Evolutionary conservation across 257 asterid species (phyloP).

Genomic region (Rubia yunnanensis): DNA sequence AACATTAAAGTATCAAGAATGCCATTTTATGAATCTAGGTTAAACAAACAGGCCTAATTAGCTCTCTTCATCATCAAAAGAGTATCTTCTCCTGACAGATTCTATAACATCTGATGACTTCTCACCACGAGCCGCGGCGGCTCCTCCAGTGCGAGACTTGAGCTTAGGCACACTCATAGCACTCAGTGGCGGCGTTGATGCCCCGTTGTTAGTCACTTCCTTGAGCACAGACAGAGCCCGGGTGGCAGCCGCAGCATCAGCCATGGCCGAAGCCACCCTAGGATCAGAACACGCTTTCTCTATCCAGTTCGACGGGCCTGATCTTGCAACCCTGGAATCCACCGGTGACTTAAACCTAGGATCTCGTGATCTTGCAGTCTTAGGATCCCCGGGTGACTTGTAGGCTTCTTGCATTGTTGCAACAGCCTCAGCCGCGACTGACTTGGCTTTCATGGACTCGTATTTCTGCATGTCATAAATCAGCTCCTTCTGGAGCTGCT

Average conservation of each 20-base stretch:
- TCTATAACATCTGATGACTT: constrained; percentile 50
- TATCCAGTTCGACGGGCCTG: constrained; percentile 13
- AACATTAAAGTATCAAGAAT: too few species aligned
- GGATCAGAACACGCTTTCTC: constrained; percentile 19
- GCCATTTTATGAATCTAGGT: too few species aligned
- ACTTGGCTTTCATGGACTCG: constrained; percentile 56
- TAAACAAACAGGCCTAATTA: constrained; percentile 15
- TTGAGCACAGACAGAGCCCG: constrained; percentile 65
- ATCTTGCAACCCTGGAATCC: neutral
- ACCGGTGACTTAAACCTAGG: neutral
- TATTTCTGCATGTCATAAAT: constrained; percentile 77
- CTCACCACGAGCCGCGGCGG: constrained; percentile 16
- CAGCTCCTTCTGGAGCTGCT: constrained; percentile 86
- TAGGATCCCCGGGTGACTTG: constrained; percentile 29
- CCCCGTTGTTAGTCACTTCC: constrained; percentile 43
- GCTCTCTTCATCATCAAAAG: constrained; percentile 66
- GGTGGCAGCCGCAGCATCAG: constrained; percentile 59
- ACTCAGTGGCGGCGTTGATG: constrained; percentile 55
- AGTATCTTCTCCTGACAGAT: constrained; percentile 65
- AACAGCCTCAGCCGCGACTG: constrained; percentile 56
- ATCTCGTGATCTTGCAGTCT: neutral
- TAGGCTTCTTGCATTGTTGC: constrained; percentile 37
- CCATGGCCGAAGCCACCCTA: constrained; percentile 69
- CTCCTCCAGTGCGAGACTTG: constrained; percentile 29
- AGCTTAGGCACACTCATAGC: constrained; percentile 77